Percentiles rank a stretch among this genome's conserved stretches.
Conservation (phyloP, 78 protist genomes). For the Polysphondylium violaceum region DNA sequence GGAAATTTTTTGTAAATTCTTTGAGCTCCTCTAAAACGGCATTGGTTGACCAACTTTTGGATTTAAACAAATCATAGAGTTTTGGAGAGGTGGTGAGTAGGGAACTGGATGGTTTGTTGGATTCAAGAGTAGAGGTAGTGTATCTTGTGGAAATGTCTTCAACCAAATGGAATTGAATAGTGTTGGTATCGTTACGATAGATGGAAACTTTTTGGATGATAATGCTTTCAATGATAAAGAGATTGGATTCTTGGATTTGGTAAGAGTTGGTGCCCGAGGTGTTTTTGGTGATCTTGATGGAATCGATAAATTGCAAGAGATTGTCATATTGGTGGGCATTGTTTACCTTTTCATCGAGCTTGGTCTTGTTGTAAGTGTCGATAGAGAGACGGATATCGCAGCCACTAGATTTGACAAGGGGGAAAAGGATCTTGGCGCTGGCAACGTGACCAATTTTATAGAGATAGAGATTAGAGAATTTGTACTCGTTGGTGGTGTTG, state of each 20-base stretch:
- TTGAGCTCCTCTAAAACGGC: conserved; percentile 41
- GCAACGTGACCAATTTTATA: conserved; percentile 34
- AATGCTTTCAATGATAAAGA: conserved; percentile 56
- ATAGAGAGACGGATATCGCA: conserved; percentile 44
- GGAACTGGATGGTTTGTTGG: conserved; percentile 16
- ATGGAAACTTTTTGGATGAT: conserved; percentile 52
- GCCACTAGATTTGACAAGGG: conserved; percentile 32
- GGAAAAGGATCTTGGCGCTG: conserved; percentile 55
- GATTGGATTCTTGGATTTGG: conserved; percentile 54
- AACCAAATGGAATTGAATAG: conserved; percentile 45
- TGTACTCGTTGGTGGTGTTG: conserved; percentile 9
- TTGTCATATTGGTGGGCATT: conserved; percentile 16
- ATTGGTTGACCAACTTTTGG: conserved; percentile 47
- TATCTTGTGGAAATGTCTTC: conserved; percentile 55
- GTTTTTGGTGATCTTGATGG: conserved; percentile 40
- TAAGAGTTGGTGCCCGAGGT: conserved; percentile 30
- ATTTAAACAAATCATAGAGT: conserved; percentile 60
- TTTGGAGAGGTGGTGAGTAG: conserved; percentile 53
- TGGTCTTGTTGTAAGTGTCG: conserved; percentile 34
- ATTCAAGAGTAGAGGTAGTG: conserved; percentile 56
- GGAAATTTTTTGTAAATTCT: conserved; percentile 34
- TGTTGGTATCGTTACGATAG: conserved; percentile 17
- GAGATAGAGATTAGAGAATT: conserved; percentile 23
- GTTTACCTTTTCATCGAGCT: background rate
- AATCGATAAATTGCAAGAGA: conserved; percentile 30